Conservation (phyloP, 2,329 filamentous ascomycete species). For the Amesomyces nigricolor region DNA sequence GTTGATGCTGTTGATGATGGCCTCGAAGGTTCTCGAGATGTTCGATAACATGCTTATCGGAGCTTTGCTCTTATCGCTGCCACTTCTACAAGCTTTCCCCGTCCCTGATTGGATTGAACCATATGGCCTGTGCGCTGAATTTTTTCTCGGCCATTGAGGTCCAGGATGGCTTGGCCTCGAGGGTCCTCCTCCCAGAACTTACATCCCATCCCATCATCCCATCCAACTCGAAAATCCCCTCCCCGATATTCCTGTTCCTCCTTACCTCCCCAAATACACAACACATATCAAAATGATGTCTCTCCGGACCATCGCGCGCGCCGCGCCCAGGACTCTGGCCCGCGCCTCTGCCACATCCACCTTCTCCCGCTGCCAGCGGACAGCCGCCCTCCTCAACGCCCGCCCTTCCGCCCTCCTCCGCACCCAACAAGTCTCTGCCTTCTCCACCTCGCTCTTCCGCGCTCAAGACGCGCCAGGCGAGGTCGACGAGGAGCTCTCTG, state of each 20-base stretch:
- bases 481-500: conserved; percentile 72
- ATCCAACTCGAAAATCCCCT: not conserved
- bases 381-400: conserved; percentile 46
- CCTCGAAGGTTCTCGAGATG: not conserved
- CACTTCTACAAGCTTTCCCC: not conserved
- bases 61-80: not conserved
- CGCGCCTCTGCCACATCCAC: conserved; percentile 50
- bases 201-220: not conserved
- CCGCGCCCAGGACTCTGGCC: conserved; percentile 58
- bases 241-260: not conserved
- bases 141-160: conserved; percentile 6
- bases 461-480: conserved; percentile 38
- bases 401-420: conserved; percentile 35
- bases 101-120: not conserved
- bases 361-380: conserved; percentile 42
- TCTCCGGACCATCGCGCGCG: conserved; percentile 59
- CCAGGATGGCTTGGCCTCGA: too few relatives aligned
- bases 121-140: conserved; percentile 7
- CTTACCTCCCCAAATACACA: not conserved
- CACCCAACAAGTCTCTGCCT: conserved; percentile 41
- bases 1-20: too few relatives aligned
- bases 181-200: not conserved
- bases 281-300: conserved; percentile 56
- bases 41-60: not conserved
- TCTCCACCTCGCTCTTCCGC: conserved; percentile 45